These are phyloP conservation scores for Lentinula novae-zelandiae DNA, from an alignment of 1,284 basidiomycete genomes.

Conservation along the genomic window DNA sequence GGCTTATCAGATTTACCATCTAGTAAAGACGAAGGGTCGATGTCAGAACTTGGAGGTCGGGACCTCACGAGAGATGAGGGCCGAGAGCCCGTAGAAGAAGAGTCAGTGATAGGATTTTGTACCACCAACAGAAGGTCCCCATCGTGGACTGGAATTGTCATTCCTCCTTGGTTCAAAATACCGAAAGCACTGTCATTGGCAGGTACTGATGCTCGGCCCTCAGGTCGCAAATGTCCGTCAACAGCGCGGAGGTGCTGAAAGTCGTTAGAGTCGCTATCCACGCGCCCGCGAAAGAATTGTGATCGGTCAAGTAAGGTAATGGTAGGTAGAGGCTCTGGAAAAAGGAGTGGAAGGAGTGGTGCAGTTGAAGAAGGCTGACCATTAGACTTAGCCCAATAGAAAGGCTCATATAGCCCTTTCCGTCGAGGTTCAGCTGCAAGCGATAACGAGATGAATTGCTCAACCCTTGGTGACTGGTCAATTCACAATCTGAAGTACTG, in stretches of 20 bases:
- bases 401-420: slow-evolving; percentile 68
- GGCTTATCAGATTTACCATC: slow-evolving; percentile 39
- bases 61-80: slow-evolving; percentile 58
- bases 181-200: slow-evolving; percentile 30
- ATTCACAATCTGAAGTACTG: slow-evolving; percentile 5
- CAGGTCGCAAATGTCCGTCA: slow-evolving; percentile 33
- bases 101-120: slow-evolving; percentile 40
- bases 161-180: slow-evolving; percentile 56
- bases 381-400: slow-evolving; percentile 61
- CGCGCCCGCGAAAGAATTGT: slow-evolving; percentile 57
- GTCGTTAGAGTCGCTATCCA: slow-evolving; percentile 62
- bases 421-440: slow-evolving; percentile 68
- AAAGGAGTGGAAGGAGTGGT: slow-evolving; percentile 64
- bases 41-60: slow-evolving; percentile 55
- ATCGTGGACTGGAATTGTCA: slow-evolving; percentile 66
- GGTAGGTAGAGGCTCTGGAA: slow-evolving; percentile 68
- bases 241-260: slow-evolving; percentile 46
- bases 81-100: slow-evolving; percentile 40
- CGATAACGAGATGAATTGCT: slow-evolving; percentile 76
- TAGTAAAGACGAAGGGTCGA: slow-evolving; percentile 15
- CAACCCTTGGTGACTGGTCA: slow-evolving; percentile 42
- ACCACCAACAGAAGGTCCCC: slow-evolving; percentile 71
- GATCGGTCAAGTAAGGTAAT: slow-evolving; percentile 64
- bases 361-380: slow-evolving; percentile 38
- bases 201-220: slow-evolving; percentile 28